Conservation (phyloP, 108 stramenopile genomes). For the Conticribra guillardii region DNA sequence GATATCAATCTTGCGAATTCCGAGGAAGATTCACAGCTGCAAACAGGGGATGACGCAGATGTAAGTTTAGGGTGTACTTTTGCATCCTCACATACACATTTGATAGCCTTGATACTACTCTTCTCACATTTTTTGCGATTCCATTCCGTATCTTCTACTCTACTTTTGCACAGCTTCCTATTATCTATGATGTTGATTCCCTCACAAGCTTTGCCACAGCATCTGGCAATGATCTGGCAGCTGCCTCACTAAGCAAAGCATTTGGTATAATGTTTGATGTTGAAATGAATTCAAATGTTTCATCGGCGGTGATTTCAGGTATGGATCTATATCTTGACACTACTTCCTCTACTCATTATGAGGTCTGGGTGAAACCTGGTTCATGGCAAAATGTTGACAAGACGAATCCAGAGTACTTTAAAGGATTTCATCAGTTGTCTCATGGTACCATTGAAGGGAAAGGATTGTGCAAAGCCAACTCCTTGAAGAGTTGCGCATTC, state of each 20-base stretch:
- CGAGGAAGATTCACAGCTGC: neutral
- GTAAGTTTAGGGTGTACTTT: no score
- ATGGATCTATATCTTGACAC: slow-evolving; percentile 8
- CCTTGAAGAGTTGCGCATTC: neutral
- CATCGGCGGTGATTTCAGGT: neutral
- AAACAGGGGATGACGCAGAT: no score
- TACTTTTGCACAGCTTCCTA: no score
- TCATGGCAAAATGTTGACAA: slow-evolving; percentile 4
- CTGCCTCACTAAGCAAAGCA: neutral
- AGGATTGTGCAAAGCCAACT: neutral
- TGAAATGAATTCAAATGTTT: neutral
- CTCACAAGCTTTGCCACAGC: neutral
- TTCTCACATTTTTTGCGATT: no score
- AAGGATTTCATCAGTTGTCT: slow-evolving; percentile 8
- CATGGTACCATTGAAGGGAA: slow-evolving; percentile 5
- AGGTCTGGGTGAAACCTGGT: slow-evolving; percentile 13
- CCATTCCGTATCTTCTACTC: no score
- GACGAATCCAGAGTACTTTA: neutral
- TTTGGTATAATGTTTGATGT: slow-evolving; percentile 10
- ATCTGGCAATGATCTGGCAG: neutral
- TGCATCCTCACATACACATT: neutral
- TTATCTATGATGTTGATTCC: neutral
- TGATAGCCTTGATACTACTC: no score
- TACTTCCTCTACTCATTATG: slow-evolving; percentile 4
- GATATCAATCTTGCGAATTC: neutral